phyloP scores from a whole-genome alignment of 768 basidiomycete species.

The Agaricus bisporus region DNA sequence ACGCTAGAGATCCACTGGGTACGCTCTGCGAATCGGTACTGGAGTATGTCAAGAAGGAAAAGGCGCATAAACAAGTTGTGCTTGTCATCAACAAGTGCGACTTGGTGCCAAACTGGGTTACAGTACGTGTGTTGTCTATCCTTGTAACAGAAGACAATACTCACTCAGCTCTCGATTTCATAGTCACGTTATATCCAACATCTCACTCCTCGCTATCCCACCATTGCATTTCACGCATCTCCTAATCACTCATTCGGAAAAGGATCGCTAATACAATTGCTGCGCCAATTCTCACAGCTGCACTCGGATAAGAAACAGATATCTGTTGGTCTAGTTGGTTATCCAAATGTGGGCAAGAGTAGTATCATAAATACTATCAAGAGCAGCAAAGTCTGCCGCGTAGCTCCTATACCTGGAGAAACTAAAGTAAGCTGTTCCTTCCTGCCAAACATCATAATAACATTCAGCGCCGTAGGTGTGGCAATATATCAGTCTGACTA shows the following conservation, averaged over 20 bases:
- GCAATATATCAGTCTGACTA: constrained; percentile 98
- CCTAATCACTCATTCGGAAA: constrained; percentile 99
- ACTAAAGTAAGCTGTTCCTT: constrained; percentile 57
- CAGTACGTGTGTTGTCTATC: constrained; percentile 49
- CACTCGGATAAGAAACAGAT: constrained; percentile 99
- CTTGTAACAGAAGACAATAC: neutral
- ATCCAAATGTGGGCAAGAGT: constrained; percentile 97
- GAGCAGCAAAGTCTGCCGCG: constrained; percentile 94
- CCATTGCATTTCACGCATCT: constrained; percentile 97
- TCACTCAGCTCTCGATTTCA: constrained; percentile 2
- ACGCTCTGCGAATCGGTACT: constrained; percentile 93
- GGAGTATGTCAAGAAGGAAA: constrained; percentile 92
- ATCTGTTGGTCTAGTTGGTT: constrained; percentile 95
- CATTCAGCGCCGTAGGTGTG: constrained; percentile 52
- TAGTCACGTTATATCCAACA: constrained; percentile 96
- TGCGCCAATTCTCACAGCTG: constrained; percentile 93
- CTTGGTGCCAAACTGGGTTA: constrained; percentile 97
- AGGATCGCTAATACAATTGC: constrained; percentile 93
- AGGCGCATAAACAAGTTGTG: constrained; percentile 95
- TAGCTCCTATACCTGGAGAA: constrained; percentile 96
- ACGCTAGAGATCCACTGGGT: constrained; percentile 92
- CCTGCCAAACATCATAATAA: constrained; percentile 13
- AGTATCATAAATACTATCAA: constrained; percentile 98
- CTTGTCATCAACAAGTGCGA: constrained; percentile 98
- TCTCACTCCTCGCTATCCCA: constrained; percentile 90